Conservation (phyloP, 2,329 filamentous ascomycete genomes). For the Talaromyces rugulosus region DNA sequence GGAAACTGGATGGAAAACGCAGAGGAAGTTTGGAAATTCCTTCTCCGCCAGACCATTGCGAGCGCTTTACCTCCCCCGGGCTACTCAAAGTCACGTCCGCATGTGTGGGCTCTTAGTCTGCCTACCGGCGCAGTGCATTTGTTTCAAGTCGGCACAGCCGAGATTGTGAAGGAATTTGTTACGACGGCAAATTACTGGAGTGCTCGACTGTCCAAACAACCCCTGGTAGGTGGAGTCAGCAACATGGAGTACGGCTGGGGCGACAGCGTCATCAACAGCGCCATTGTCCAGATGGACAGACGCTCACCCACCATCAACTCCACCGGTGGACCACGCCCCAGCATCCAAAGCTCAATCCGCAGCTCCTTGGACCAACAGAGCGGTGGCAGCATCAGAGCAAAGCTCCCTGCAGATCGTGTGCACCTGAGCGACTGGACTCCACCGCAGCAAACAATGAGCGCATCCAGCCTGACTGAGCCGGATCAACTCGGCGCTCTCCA, state of each 20-base stretch:
- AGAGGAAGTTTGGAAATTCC: slow-evolving; percentile 80
- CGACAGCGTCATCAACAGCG: slow-evolving; percentile 73
- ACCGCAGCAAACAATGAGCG: slow-evolving; percentile 84
- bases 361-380: slow-evolving; percentile 62
- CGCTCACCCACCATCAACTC: slow-evolving; percentile 29
- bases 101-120: slow-evolving; percentile 91
- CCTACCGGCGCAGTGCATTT: slow-evolving; percentile 92
- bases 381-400: slow-evolving; percentile 51
- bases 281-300: slow-evolving; percentile 57
- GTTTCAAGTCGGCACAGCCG: slow-evolving; percentile 95
- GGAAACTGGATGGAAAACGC: slow-evolving; percentile 99
- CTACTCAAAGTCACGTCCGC: slow-evolving; percentile 82
- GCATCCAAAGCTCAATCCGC: slow-evolving; percentile 59
- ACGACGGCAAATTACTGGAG: slow-evolving; percentile 97
- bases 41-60: slow-evolving; percentile 85
- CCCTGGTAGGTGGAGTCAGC: slow-evolving; percentile 84
- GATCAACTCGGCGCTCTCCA: slow-evolving; percentile 75
- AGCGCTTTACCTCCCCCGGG: slow-evolving; percentile 85
- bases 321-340: slow-evolving; percentile 40
- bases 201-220: slow-evolving; percentile 87
- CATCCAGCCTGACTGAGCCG: slow-evolving; percentile 70
- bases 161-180: slow-evolving; percentile 93
- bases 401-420: slow-evolving; percentile 79
- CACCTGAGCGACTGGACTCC: slow-evolving; percentile 84
- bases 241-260: slow-evolving; percentile 99